Percentiles rank a stretch among this genome's conserved stretches.
Evolutionary conservation across 2,329 filamentous ascomycete species (phyloP).

Genomic region (Tolypocladium amazonense): DNA sequence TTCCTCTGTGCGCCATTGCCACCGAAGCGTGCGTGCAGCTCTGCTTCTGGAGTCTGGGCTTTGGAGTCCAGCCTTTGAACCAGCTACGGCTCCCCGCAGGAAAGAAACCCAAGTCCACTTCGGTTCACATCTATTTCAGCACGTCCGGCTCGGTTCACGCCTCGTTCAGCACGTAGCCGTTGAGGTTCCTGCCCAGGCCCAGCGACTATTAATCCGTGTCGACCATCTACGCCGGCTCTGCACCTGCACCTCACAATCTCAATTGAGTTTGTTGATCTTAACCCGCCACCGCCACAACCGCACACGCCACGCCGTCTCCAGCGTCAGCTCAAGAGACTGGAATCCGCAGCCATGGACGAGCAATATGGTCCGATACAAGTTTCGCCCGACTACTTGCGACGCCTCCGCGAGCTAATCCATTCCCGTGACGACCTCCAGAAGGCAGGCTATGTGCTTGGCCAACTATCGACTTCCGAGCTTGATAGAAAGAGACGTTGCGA

Average conservation of each 20-base stretch:
- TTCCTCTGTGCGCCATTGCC: too few relatives aligned
- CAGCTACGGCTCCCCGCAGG: neutral
- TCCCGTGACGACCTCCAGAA: conserved; percentile 8
- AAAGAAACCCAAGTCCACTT: neutral
- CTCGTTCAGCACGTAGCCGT: too few relatives aligned
- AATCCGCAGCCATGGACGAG: neutral
- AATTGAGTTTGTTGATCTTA: neutral
- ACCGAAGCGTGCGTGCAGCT: too few relatives aligned
- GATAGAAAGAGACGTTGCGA: conserved; percentile 20
- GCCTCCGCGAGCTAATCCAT: conserved; percentile 10
- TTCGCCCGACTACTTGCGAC: conserved; percentile 9
- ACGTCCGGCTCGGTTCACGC: neutral
- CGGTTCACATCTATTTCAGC: neutral
- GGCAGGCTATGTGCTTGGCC: conserved; percentile 15
- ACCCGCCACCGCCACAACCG: neutral
- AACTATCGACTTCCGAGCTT: conserved; percentile 14
- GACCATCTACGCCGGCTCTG: neutral
- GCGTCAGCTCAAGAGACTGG: neutral
- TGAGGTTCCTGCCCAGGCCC: too few relatives aligned
- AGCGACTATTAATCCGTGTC: too few relatives aligned
- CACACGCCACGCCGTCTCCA: neutral
- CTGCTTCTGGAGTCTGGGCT: neutral
- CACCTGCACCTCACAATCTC: neutral
- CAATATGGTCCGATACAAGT: conserved; percentile 8
- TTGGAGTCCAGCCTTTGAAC: neutral